Evolutionary conservation across 768 basidiomycete genomes (phyloP).

Genomic region (Mycena haematopus): DNA sequence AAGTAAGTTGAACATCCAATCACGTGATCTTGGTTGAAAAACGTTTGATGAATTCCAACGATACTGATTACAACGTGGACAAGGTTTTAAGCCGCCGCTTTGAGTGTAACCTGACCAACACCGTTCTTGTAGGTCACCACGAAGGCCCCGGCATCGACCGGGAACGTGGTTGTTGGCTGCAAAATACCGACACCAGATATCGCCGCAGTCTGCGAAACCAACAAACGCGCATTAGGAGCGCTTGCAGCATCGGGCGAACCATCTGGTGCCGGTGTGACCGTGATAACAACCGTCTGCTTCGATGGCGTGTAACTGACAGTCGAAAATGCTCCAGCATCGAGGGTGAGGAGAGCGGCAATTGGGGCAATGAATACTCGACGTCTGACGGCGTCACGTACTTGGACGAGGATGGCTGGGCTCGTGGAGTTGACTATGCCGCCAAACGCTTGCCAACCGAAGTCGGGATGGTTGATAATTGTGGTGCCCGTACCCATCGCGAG

Average conservation of each 20-base stretch:
- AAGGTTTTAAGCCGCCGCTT: background rate
- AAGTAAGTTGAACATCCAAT: constrained; percentile 6
- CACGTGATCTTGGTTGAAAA: constrained; percentile 19
- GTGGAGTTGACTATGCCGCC: constrained; percentile 54
- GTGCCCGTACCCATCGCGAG: constrained; percentile 57
- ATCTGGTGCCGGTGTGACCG: constrained; percentile 47
- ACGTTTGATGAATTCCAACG: too few relatives aligned
- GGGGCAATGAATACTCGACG: constrained; percentile 59
- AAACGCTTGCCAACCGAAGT: constrained; percentile 68
- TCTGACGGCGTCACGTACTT: constrained; percentile 53
- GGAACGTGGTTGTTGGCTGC: constrained; percentile 45
- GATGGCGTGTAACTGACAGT: constrained; percentile 47
- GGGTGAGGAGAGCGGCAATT: constrained; percentile 49
- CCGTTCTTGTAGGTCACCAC: constrained; percentile 51
- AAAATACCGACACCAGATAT: constrained; percentile 46
- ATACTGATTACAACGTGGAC: too few relatives aligned
- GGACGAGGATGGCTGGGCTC: constrained; percentile 49
- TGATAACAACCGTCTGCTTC: constrained; percentile 45
- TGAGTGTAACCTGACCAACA: constrained; percentile 43
- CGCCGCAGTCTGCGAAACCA: constrained; percentile 51
- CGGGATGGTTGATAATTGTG: constrained; percentile 56
- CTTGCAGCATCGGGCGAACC: constrained; percentile 48
- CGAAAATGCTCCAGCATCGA: constrained; percentile 64
- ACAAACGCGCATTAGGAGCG: constrained; percentile 52
- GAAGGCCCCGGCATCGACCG: constrained; percentile 53